Evolutionary conservation across 2,329 filamentous ascomycete species (phyloP), one percentile per base, ranked within the genome.

Genomic region (Chalaropsis thielavioides): DNA sequence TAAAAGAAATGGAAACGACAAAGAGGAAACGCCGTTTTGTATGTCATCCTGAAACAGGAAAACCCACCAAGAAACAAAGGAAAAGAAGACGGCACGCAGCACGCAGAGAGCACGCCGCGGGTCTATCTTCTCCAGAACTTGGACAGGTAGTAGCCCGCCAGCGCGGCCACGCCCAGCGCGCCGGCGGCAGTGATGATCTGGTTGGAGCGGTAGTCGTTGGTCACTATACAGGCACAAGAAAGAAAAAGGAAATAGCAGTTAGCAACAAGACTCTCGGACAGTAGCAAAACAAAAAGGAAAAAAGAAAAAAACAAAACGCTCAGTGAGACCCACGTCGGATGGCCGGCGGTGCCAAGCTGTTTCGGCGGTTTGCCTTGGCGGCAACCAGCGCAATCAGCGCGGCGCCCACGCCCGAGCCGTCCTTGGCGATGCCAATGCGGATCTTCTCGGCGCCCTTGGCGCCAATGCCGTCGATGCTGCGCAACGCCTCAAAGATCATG

Each of bases 401-500:
- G 2, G 68, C 68, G 40, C 68, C 68, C n/a, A 96, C 89, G 68
- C 90, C 94, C 69, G 89, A 94, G 60, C 94, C 94, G 73, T 99
- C 94, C 80, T 96, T 96, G 68, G 94, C 94, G 72, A 97, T 94
- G 24, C 92, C 94, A 71, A 99, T 96, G 66, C 90, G 83, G 69
- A 99, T 89, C 76, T 86, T 89, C 76, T 89, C 87, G 69, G 95
- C 91, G 11, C 92, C 91, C 66, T 82, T 78, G 58, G 80, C 77
- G 3, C 92, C 92, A 70, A 97, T 88, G 68, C 87, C 84, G 17
- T 90, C 82, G 63, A 96, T 84, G 65, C 83, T 84, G 61, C 85
- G 78, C 67, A 97, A 79, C 6, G 89, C 89, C 72, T 95, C 89
- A 68, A 92, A 83, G 68, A 97, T 88, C 78, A 94, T 88, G 65